Base-by-base conservation (phyloP, 1,284 basidiomycete genomes). In the Trichosporon sp. region DNA sequence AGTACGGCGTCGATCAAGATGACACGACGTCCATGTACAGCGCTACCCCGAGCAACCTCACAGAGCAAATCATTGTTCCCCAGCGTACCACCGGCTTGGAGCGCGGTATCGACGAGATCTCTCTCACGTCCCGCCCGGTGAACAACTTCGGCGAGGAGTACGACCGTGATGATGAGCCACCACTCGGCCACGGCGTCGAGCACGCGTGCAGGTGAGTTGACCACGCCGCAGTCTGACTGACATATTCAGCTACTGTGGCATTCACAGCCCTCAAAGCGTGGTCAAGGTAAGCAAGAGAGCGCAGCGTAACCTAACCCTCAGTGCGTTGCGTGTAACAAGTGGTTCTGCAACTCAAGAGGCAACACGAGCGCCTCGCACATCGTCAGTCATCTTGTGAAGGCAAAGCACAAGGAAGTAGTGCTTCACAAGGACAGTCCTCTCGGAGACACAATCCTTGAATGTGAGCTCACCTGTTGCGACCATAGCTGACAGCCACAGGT, bases 291-390 rank as follows among this genome's bases (percentile, higher is more conserved):
- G 78, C 73, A n/a, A 11, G 25, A 42, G 29, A 29, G 32, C 21
- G 23, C 9, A 29, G 31, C 3, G 1, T 51, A 7, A 38, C 67
- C 70, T 73, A 34, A 53, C 34, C 21, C 23, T 2, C 64, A 84
- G 84, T 99, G 97, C 78, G 87, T 98, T 35, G 85, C 95, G 65
- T 99, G 97, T 83, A 89, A 89, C 68, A 99, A 99, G 83, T 99
- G 96, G 95, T 99, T 99, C 83, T 99, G 97, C 87, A 99, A 99
- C 83, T 96, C 96, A n/a, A 89, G 96, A 65, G 95, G 96, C 66
- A 96, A 95, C 78, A 98, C 95, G 2, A 96, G 95, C 0, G 96
- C 95, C 2, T 98, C 95, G 1, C 97, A 99, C 81, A 99, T 99
- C 76, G 96, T 99, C 77, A 98, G 97, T 83, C 97, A 99, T 84